Conservation (phyloP, 177 flowering plant genomes). For the Vitis hybrid region DNA sequence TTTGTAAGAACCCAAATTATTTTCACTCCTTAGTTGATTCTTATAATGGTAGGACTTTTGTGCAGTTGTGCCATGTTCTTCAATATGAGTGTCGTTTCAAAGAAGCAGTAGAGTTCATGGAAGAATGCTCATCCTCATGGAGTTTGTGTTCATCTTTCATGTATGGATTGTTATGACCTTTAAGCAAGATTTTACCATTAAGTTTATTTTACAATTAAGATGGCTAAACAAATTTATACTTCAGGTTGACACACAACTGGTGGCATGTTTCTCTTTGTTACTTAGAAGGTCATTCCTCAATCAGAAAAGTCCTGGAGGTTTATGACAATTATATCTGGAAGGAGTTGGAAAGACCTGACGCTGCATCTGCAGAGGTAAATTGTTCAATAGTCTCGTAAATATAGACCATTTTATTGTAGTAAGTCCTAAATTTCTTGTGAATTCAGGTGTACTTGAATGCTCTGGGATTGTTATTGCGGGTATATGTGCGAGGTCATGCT, state of each 20-base stretch:
- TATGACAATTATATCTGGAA: slow-evolving; percentile 77
- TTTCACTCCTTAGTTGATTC: background rate
- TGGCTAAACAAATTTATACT: slow-evolving; percentile 7
- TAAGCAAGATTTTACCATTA: background rate
- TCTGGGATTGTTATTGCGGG: slow-evolving; percentile 70
- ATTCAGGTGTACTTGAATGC: slow-evolving; percentile 84
- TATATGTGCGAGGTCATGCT: slow-evolving; percentile 54
- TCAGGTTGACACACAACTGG: slow-evolving; percentile 95
- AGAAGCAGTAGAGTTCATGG: slow-evolving; percentile 94
- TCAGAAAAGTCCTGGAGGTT: slow-evolving; percentile 51
- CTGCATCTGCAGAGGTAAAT: slow-evolving; percentile 58
- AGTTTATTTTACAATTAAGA: background rate
- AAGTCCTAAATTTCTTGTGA: slow-evolving; percentile 6
- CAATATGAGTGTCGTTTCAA: slow-evolving; percentile 76
- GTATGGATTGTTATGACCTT: slow-evolving; percentile 30
- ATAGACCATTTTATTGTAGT: background rate
- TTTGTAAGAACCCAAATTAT: background rate
- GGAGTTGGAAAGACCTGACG: slow-evolving; percentile 73
- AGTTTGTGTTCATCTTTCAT: slow-evolving; percentile 68
- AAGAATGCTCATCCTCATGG: slow-evolving; percentile 79
- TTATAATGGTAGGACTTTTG: slow-evolving; percentile 4
- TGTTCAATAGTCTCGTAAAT: background rate
- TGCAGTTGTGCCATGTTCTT: slow-evolving; percentile 93
- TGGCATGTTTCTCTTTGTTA: slow-evolving; percentile 99
- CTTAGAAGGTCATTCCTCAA: slow-evolving; percentile 77